Base-by-base conservation (phyloP, 805 yeast species). In the Cyberlindnera subsufficiens region DNA sequence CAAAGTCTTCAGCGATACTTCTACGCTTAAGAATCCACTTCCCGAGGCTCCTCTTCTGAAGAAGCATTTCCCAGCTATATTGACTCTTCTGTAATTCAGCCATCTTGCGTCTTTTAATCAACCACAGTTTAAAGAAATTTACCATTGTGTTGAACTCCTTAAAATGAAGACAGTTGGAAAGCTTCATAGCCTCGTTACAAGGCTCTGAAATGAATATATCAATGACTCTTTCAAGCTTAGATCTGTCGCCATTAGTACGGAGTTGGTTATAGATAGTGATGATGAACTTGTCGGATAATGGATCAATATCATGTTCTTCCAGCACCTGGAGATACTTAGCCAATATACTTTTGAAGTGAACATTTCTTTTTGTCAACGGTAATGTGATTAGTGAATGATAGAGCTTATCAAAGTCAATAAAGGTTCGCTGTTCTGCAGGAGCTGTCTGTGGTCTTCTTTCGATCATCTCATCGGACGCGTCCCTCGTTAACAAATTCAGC, bases 231-330 rank as follows among this genome's bases (percentile, higher is more conserved):
- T 39, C 29, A 17, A 56, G 41, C 19, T 51, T 52, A 3, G 45
- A 11, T 19, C 34, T 38, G n/a, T 37, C 39, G 13, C 27, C 15
- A n/a, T 13, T 22, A 2, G 39, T 22, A 11, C 41, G 37, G 29
- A 56, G 32, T 33, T 56, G 57, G 32, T 56, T 53, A 34, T 49
- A 49, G 8, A 55, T 47, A 1, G 58, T 57, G 7, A 53, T 49
- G 20, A 57, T 37, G 34, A 53, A 56, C 36, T 39, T 45, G 31
- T 57, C 60, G 2, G 37, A 11, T 0, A 52, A 37, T 7, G 50
- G 35, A 25, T 53, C 46, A 10, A 49, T 27, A 7, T 45, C 38
- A 33, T 56, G 58, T 4, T 45, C 45, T 10, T 38, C 17, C 6
- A 56, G 18, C 2, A 49, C 42, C 3, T 36, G 30, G 9, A 56